Base-by-base conservation (phyloP, 1,284 basidiomycete species). In the Inonotus obliquus region DNA sequence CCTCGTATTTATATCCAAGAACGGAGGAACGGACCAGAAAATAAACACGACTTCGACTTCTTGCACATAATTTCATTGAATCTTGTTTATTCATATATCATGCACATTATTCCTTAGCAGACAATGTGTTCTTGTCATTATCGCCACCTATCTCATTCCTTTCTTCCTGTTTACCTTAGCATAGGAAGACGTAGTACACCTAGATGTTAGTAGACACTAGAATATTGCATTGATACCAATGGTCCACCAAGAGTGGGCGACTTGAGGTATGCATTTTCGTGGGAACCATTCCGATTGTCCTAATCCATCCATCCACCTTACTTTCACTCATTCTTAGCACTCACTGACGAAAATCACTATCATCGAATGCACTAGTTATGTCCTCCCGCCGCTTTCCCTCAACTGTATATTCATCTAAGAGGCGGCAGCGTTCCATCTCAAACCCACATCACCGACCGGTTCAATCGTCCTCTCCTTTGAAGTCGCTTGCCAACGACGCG, bases 391-490 rank as follows among this genome's bases (percentile, higher is more conserved):
- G 48, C 19, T 32, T 44, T 21, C 62, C 57, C 9, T 35, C 48
- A 1, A 38, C 55, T 27, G 47, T 54, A 9, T 64, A 64, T 56
- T 47, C 63, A 4, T 41, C 59, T 13, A 61, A 55, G 39, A 39
- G 58, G 17, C 59, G 63, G 4, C 59, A 61, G 27, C 63, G 63
- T 41, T 61, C 59, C 17, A 45, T 57, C 4, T 64, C 63, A 25
- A 61, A 61, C 23, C 59, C 62, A 6, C 54, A 63, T 45, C 19
- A 25, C 27, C 57, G 57, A 45, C 62, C 53, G 44, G 45, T 57
- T 23, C 49, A 69, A 7, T 49, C 65, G 0, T 78, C 77, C 0
- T 80, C 78, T 23, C 79, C 79, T 1, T 63, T 79, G 19, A 69
- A 74, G 54, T 65, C 66, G 21, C 69, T 76, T 25, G 67, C 69